Base-by-base conservation (phyloP, 2,329 filamentous ascomycete species). In the Fonsecaea pedrosoi region DNA sequence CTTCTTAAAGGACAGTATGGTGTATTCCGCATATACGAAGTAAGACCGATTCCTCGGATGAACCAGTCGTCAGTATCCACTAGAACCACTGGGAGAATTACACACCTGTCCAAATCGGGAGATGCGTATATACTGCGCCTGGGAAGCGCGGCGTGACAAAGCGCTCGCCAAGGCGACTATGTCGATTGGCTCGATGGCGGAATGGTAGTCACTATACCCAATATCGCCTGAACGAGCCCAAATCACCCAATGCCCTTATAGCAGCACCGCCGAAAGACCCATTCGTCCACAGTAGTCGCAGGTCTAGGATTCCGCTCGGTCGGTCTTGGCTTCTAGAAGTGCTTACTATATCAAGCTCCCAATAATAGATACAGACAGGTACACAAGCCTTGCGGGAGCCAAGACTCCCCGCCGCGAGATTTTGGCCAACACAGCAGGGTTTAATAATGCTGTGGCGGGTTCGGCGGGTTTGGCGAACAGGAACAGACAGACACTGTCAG, bases 131-230 rank as follows among this genome's bases (percentile, higher is more conserved):
- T 37, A 50, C 57, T 60, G 40, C 57, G 57, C 21, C 57, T n/a
- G 40, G 40, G 5, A 35, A 18, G 45, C 15, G 21, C 25, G 30
- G 59, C 42, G 42, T 54, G 59, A 61, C 42, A 38, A 54, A 61
- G 59, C 59, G 6, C 48, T 35, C 59, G 59, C 59, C 59, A 61
- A 61, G 59, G 45, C 40, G 37, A 61, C 59, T 61, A 54, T 38
- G 30, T 15, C 59, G 34, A 61, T 61, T 53, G 59, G 42, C 59
- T 61, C 18, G 45, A 50, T 50, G 45, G 45, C 45, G 45, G 21
- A 25, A 21, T 25, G 45, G 18, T 3, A 18, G 5, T 45, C 5
- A 13, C 40, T n/a, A 45, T 45, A n/a, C 40, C 40, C 45, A 9
- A 25, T 25, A 50, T 10, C 18, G 25, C 45, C 45, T 10, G 45